Conservation (phyloP, 2,329 filamentous ascomycete genomes). For the Phialophora verrucosa region DNA sequence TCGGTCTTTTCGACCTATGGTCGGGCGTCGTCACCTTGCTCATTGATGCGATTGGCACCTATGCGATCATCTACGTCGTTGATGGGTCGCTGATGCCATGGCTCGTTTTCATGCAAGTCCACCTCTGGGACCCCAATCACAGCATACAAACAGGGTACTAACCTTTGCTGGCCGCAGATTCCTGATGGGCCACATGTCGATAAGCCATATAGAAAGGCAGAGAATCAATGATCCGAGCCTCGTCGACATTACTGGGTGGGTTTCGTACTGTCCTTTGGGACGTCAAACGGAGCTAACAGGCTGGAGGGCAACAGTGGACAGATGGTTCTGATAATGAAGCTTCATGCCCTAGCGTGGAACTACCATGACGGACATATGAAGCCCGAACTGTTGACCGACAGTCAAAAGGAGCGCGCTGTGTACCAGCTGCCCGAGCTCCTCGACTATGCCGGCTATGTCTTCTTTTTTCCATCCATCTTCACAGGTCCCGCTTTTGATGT, state of each 20-base stretch:
- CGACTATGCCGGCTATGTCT: conserved; percentile 86
- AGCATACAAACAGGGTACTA: neutral
- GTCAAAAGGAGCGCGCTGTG: conserved; percentile 82
- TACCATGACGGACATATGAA: conserved; percentile 88
- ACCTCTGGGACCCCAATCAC: conserved; percentile 32
- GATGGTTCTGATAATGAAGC: conserved; percentile 98
- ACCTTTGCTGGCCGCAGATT: neutral
- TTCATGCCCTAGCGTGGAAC: conserved; percentile 97
- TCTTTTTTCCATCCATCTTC: conserved; percentile 93
- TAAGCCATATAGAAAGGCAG: conserved; percentile 86
- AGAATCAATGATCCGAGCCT: conserved; percentile 67
- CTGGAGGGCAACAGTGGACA: conserved; percentile 62
- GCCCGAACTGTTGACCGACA: conserved; percentile 78
- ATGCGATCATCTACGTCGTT: conserved; percentile 81
- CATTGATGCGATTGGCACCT: conserved; percentile 79
- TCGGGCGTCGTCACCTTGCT: conserved; percentile 76
- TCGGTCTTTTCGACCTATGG: conserved; percentile 95
- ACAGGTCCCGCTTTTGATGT: conserved; percentile 87
- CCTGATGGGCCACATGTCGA: conserved; percentile 92
- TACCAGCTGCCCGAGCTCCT: conserved; percentile 74
- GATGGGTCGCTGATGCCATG: conserved; percentile 96
- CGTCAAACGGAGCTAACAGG: neutral
- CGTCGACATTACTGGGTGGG: conserved; percentile 78
- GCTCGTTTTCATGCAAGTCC: conserved; percentile 70
- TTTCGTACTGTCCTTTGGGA: neutral